Percentiles rank a stretch among this genome's conserved stretches.
Evolutionary conservation across 2,329 filamentous ascomycete species (phyloP).

Genomic region (Stemphylium vesicarium): DNA sequence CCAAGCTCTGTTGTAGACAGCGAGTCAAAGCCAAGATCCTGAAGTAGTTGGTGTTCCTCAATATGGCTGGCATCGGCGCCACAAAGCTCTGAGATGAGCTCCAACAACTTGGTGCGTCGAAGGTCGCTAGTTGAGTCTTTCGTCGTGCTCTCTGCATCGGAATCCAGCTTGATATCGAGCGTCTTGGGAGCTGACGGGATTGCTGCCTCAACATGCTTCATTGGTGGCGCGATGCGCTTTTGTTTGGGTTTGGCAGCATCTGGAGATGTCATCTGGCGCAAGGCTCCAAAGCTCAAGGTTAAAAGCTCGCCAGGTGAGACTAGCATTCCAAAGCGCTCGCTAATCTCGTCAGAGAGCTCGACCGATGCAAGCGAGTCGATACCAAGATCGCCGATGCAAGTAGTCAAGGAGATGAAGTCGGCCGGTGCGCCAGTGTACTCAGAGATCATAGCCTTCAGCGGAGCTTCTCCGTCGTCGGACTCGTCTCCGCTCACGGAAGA

Average conservation of each 20-base stretch:
- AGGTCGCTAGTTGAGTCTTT: not conserved
- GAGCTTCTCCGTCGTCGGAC: slow-evolving; percentile 7
- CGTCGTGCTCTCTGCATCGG: not conserved
- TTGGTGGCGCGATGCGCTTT: not conserved
- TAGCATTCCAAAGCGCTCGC: not conserved
- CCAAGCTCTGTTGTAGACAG: slow-evolving; percentile 13
- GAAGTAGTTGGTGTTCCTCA: slow-evolving; percentile 7
- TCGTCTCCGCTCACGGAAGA: slow-evolving; percentile 3
- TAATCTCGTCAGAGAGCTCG: slow-evolving; percentile 18
- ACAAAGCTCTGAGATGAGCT: slow-evolving; percentile 12
- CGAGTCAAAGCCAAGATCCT: slow-evolving; percentile 18
- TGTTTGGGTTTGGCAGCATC: not conserved
- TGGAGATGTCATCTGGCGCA: slow-evolving; percentile 4
- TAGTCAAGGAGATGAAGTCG: slow-evolving; percentile 6
- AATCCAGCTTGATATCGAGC: not conserved
- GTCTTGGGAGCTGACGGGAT: not conserved
- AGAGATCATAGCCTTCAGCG: slow-evolving; percentile 15
- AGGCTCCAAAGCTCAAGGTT: slow-evolving; percentile 5
- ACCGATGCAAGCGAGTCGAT: slow-evolving; percentile 23
- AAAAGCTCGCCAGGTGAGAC: slow-evolving; percentile 6
- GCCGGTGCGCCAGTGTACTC: slow-evolving; percentile 16
- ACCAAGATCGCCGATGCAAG: slow-evolving; percentile 21
- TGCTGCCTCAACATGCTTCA: not conserved
- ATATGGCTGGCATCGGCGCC: slow-evolving; percentile 3
- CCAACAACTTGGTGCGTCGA: slow-evolving; percentile 2